phyloP scores from a whole-genome alignment of 768 basidiomycete species.

The Mycena galericulata region DNA sequence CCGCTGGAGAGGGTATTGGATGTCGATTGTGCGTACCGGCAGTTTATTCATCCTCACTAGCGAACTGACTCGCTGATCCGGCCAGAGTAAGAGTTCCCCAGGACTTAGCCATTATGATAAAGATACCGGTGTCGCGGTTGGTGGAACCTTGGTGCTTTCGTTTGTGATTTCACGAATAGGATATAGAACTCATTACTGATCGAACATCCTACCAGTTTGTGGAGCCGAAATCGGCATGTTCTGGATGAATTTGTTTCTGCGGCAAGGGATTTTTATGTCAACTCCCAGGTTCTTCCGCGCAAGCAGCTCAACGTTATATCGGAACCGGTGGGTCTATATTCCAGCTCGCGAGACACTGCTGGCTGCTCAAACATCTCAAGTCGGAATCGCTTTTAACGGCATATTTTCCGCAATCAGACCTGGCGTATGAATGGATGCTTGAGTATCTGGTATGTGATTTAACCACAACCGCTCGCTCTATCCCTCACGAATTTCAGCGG shows the following conservation, averaged over 20 bases:
- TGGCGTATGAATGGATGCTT: constrained; percentile 30
- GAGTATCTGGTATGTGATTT: constrained; percentile 23
- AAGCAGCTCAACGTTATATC: constrained; percentile 7
- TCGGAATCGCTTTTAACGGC: constrained; percentile 25
- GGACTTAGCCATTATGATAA: constrained; percentile 31
- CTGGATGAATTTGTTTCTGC: constrained; percentile 31
- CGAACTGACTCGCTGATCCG: not conserved
- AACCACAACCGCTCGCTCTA: not conserved
- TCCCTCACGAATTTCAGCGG: not conserved
- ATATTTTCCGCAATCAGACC: constrained; percentile 21
- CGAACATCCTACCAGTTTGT: constrained; percentile 12
- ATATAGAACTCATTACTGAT: not conserved
- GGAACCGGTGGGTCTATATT: constrained; percentile 11
- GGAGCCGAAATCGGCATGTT: constrained; percentile 21
- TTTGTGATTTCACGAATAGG: not conserved
- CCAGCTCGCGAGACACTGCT: not conserved
- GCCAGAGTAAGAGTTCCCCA: constrained; percentile 17
- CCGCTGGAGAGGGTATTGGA: constrained; percentile 32
- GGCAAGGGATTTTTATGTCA: constrained; percentile 27
- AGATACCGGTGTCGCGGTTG: not conserved
- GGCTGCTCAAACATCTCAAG: not conserved
- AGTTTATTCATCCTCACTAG: not conserved
- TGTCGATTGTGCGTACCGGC: constrained; percentile 26
- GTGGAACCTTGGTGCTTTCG: constrained; percentile 12
- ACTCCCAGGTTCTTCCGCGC: constrained; percentile 14